Evolutionary conservation across 306 rosid genomes (phyloP), one percentile per base, ranked within the genome.

Genomic region (Malus asiatica): DNA sequence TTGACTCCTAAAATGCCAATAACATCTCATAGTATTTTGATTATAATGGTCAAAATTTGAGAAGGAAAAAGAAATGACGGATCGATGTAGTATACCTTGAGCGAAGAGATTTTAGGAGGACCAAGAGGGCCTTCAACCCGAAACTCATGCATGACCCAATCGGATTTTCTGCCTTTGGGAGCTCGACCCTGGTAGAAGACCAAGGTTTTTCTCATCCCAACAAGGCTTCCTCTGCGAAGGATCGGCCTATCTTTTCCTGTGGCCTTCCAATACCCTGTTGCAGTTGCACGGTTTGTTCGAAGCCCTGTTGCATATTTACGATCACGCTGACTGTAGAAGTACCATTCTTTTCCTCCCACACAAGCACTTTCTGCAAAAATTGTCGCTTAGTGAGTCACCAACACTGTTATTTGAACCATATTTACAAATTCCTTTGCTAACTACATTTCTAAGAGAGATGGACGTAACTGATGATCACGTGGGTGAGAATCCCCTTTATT

Each of bases 181-280:
- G 98, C 98, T 75, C 98, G 82, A n/a, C 98, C 98, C 85, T 89
- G 93, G 80, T 93, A 93, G 87, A 93, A 93, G 29, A 93, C 98
- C 80, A 93, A 78, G 29, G 98, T 93, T 78, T 93, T 93, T 62
- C 98, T 89, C 98, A 93, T 93, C 5, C 98, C 98, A 11, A 93
- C 96, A 70, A 91, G 96, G 20, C 29, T 68, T 62, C 90, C 88
- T 48, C 72, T 91, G 2, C 85, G 83, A 20, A 76, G 82, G 73
- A 91, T 78, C 1, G 93, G 52, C 53, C 93, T 86, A 69, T 93
- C 98, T 80, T 91, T 93, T 73, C 98, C 98, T 1, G 98, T 93
- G 53, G 98, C 98, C 83, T 93, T 93, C 98, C 98, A 93, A 62
- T 93, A 93, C 19, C 98, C 98, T 10, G 93, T 83, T 2, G 93